phyloP scores from a whole-genome alignment of 192 early-diverging fungal genomes.

The Entomortierella beljakovae region DNA sequence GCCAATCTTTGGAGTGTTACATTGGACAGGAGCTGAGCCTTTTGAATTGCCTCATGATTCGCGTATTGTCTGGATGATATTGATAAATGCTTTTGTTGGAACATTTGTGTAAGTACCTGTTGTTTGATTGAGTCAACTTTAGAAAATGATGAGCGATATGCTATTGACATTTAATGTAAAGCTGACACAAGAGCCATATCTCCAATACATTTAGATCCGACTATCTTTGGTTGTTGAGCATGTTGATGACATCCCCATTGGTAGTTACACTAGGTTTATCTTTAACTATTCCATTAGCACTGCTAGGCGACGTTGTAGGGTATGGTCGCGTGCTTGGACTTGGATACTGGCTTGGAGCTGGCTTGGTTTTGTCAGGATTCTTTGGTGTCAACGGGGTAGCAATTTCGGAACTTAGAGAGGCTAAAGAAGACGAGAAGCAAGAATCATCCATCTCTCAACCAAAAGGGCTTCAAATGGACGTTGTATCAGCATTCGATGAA shows the following conservation, averaged over 20 bases:
- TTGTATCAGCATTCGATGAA: not conserved
- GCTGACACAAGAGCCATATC: not conserved
- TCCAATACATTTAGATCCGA: constrained; percentile 66
- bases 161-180: no score
- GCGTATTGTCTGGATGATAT: constrained; percentile 70
- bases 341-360: constrained; percentile 75
- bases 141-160: not conserved
- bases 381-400: constrained; percentile 67
- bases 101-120: constrained; percentile 71
- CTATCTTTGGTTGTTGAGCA: constrained; percentile 81
- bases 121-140: not conserved
- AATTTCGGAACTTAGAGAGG: constrained; percentile 24
- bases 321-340: constrained; percentile 65
- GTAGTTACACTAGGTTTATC: constrained; percentile 83
- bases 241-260: constrained; percentile 85
- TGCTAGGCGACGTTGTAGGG: constrained; percentile 73
- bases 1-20: constrained; percentile 73
- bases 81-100: constrained; percentile 80
- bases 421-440: not conserved
- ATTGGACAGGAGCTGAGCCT: constrained; percentile 69
- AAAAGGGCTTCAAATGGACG: no score
- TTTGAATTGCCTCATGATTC: constrained; percentile 69
- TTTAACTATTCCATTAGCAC: constrained; percentile 67
- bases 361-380: constrained; percentile 76
- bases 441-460: not conserved